Base-by-base conservation (phyloP, 805 yeast genomes). In the Kazachstania viticola region DNA sequence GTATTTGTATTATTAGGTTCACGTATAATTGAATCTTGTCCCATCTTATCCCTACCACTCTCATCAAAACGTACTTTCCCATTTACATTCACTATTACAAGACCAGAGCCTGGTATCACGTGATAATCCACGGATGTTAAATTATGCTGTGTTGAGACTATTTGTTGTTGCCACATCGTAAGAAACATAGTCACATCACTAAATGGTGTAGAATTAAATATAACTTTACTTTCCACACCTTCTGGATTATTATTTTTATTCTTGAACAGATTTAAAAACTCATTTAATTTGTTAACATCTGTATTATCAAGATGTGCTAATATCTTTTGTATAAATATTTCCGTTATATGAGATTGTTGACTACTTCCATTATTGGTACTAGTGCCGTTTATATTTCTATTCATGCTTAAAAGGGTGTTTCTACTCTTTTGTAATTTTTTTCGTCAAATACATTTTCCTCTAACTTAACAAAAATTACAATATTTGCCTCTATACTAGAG, bases 11-110 rank as follows among this genome's bases (percentile, higher is more conserved):
- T 23, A 19, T 19, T 19, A n/a, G n/a, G n/a, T 19, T 32, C 38
- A 29, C 35, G 40, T 13, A 76, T 51, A 28, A 75, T 75, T 0
- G 84, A 70, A 14, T 72, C 64, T 34, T 75, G 79, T 2, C 85
- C 85, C 17, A 70, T 45, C 47, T 75, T 69, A 37, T 74, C 76
- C 37, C 61, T 67, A 0, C 91, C 91, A 33, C 77, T 68, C 46
- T 81, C 91, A 52, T 81, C 91, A 44, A 79, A 80, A 38, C 75
- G 63, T 9, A 79, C 80, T 50, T 77, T 80, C 12, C 72, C 60
- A 31, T 63, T 61, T 12, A 72, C 56, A 34, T 65, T 66, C 18
- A 75, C 62, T 6, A 77, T 62, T 24, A 64, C 51, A 1, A 69
- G 61, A 1, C 73, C 74, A 0, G 79, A 64, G 1, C 82, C 82